Conservation (phyloP, 2,329 filamentous ascomycete species). For the Xylaria sp. region DNA sequence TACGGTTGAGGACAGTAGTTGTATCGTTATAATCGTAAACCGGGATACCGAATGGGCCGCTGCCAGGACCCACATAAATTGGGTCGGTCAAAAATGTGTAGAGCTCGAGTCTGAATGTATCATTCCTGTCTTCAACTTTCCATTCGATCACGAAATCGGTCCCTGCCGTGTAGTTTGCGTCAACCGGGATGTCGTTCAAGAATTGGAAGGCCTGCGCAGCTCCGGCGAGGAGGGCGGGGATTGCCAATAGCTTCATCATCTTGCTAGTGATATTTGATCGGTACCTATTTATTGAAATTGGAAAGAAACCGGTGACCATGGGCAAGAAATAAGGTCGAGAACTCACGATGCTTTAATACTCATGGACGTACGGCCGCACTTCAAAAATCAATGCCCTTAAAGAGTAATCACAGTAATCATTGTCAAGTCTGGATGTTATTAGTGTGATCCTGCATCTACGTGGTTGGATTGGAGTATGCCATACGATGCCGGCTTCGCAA, state of each 20-base stretch:
- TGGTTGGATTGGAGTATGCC: background rate
- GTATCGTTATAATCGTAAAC: constrained; percentile 28
- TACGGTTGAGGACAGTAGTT: constrained; percentile 26
- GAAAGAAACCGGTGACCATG: background rate
- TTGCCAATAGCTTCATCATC: constrained; percentile 23
- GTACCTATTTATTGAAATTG: background rate
- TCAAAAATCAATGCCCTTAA: background rate
- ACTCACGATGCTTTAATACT: constrained; percentile 20
- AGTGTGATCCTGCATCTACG: constrained; percentile 17
- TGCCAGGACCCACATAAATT: constrained; percentile 14
- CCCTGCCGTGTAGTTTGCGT: constrained; percentile 23
- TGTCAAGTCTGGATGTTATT: constrained; percentile 13
- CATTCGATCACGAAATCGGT: constrained; percentile 25
- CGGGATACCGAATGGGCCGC: constrained; percentile 5
- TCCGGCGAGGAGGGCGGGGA: constrained; percentile 24
- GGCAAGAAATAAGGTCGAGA: background rate
- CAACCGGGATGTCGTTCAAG: constrained; percentile 27
- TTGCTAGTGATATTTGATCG: background rate
- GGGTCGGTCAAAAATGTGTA: constrained; percentile 23
- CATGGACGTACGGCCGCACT: background rate
- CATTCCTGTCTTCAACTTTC: constrained; percentile 12
- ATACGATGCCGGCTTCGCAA: constrained; percentile 5
- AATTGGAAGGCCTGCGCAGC: constrained; percentile 23
- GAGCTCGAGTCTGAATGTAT: constrained; percentile 28
- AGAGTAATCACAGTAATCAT: constrained; percentile 25